These are phyloP conservation scores for Silene latifolia DNA, from an alignment of 148 eudicot species.

Conservation along the genomic window DNA sequence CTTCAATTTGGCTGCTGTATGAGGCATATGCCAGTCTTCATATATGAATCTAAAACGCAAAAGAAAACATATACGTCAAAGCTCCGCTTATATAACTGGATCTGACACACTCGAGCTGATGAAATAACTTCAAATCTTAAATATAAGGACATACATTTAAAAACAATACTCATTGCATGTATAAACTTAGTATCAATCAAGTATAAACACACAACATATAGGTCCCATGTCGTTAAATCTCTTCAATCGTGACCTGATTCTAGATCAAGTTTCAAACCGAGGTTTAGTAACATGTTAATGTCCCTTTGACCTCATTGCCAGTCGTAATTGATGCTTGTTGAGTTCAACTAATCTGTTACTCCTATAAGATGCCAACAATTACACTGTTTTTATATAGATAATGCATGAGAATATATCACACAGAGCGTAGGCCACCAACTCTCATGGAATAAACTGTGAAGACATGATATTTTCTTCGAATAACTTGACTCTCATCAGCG, in stretches of 20 bases:
- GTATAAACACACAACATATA: too few relatives aligned
- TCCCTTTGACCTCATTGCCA: neutral
- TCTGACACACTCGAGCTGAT: neutral
- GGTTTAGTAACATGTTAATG: neutral
- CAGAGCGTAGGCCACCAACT: neutral
- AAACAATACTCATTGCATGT: too few relatives aligned
- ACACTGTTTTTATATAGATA: neutral
- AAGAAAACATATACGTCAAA: neutral
- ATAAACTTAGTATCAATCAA: too few relatives aligned
- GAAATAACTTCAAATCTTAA: neutral
- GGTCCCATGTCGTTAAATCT: too few relatives aligned
- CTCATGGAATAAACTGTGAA: neutral
- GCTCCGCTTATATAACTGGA: neutral
- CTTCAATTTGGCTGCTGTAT: slow-evolving; percentile 70
- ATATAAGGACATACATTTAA: neutral
- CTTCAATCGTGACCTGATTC: too few relatives aligned
- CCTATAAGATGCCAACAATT: neutral
- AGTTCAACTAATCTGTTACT: neutral
- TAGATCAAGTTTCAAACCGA: too few relatives aligned
- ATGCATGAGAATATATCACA: neutral
- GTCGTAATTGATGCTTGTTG: neutral
- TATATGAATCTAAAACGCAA: slow-evolving; percentile 63
- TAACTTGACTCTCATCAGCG: neutral
- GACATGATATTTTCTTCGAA: neutral
- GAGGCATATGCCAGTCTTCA: slow-evolving; percentile 84